Percentiles rank a stretch among this genome's conserved stretches.
Evolutionary conservation across 176 grass and related monocot genomes (phyloP).

Genomic region (Hordeum marinum): DNA sequence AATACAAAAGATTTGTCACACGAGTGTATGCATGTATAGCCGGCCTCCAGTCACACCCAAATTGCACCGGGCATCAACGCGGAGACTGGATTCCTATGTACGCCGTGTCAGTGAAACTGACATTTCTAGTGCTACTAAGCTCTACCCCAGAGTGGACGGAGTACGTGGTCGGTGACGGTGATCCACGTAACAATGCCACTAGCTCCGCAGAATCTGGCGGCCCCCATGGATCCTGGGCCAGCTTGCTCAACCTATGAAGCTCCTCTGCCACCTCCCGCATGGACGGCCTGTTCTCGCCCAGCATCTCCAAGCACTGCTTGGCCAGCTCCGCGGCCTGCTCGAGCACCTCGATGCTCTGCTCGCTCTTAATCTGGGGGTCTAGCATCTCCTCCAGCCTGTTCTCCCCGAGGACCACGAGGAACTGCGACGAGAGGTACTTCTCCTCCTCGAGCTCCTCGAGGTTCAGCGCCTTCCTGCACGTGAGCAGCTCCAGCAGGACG

Average conservation of each 20-base stretch:
- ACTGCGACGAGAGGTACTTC: slow-evolving; percentile 37
- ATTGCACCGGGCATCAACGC: neutral
- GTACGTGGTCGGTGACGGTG: neutral
- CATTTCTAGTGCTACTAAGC: neutral
- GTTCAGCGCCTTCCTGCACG: slow-evolving; percentile 49
- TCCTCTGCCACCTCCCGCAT: slow-evolving; percentile 55
- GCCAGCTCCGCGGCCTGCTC: slow-evolving; percentile 49
- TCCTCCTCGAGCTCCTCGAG: slow-evolving; percentile 22
- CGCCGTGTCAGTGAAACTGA: slow-evolving; percentile 11
- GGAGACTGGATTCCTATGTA: slow-evolving; percentile 40
- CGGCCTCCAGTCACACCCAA: neutral
- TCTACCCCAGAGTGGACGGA: slow-evolving; percentile 14
- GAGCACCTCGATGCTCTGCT: slow-evolving; percentile 35
- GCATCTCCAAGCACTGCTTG: slow-evolving; percentile 49
- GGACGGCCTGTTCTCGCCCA: slow-evolving; percentile 43
- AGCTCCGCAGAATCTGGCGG: slow-evolving; percentile 22
- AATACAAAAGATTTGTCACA: too few relatives aligned
- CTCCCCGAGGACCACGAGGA: slow-evolving; percentile 24
- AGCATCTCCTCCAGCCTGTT: slow-evolving; percentile 45
- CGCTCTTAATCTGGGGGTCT: slow-evolving; percentile 33
- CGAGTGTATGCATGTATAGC: too few relatives aligned
- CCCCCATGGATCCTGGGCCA: slow-evolving; percentile 28
- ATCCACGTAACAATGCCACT: slow-evolving; percentile 7
- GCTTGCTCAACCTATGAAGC: slow-evolving; percentile 36
- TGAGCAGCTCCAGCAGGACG: slow-evolving; percentile 48